Conservation (phyloP, 371 early-diverging fungal species). For the Mortierella sp. region DNA sequence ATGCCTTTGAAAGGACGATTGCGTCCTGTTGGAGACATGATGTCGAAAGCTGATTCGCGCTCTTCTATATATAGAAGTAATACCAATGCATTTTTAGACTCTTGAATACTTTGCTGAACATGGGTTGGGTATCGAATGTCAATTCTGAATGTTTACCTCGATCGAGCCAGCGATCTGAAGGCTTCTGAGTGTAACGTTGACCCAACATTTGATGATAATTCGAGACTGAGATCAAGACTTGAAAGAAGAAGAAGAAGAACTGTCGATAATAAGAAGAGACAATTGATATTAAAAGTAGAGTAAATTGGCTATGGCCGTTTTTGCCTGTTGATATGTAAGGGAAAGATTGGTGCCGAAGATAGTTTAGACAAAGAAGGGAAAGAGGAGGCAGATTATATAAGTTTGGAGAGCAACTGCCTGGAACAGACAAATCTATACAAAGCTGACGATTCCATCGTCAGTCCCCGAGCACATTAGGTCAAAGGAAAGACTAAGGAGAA, state of each 20-base stretch:
- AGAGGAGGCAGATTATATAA: not conserved
- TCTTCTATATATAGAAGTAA: constrained; percentile 9
- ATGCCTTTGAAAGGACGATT: constrained; percentile 36
- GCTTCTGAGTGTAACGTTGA: constrained; percentile 18
- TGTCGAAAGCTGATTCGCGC: constrained; percentile 30
- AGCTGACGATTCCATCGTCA: not conserved
- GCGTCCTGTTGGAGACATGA: constrained; percentile 42
- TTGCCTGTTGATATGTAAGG: not conserved
- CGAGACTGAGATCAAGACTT: not conserved
- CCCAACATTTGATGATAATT: constrained; percentile 17
- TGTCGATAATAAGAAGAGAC: too few relatives aligned
- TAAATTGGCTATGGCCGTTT: too few relatives aligned
- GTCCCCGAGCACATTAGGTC: not conserved
- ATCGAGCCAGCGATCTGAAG: constrained; percentile 27
- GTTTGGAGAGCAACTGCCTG: not conserved
- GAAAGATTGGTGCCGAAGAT: not conserved
- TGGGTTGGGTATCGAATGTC: not conserved
- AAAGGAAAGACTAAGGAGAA: not conserved
- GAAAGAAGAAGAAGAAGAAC: not conserved
- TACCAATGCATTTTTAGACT: too few relatives aligned
- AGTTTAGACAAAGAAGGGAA: not conserved
- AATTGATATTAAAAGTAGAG: too few relatives aligned
- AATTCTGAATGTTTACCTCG: too few relatives aligned
- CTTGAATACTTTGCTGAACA: too few relatives aligned
- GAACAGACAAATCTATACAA: not conserved